phyloP scores from a whole-genome alignment of 148 eudicot genomes.

The Silene latifolia region DNA sequence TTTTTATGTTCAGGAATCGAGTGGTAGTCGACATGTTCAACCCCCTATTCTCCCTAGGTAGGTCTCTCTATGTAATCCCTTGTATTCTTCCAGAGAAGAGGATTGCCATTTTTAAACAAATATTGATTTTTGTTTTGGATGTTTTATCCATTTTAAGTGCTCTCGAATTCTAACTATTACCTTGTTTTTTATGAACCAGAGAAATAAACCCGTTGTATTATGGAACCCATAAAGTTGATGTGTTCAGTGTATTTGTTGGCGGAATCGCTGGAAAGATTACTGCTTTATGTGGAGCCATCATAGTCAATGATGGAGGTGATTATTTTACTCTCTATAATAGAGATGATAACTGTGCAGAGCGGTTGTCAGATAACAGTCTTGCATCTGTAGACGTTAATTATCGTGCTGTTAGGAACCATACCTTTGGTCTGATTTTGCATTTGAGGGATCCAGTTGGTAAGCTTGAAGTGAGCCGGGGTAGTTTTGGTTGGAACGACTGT shows the following conservation, averaged over 20 bases:
- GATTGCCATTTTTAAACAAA: too few relatives aligned
- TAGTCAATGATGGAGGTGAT: not conserved
- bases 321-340: not conserved
- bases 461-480: slow-evolving; percentile 12
- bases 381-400: not conserved
- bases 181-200: not conserved
- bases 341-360: slow-evolving; percentile 1
- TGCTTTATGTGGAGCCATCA: slow-evolving; percentile 9
- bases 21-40: too few relatives aligned
- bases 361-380: not conserved
- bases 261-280: too few relatives aligned
- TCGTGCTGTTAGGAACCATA: not conserved
- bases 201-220: not conserved
- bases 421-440: not conserved
- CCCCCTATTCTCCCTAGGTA: too few relatives aligned
- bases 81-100: too few relatives aligned
- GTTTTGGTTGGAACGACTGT: not conserved
- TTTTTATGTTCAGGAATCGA: too few relatives aligned
- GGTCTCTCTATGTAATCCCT: too few relatives aligned
- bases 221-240: not conserved
- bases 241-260: slow-evolving; percentile 2
- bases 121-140: too few relatives aligned
- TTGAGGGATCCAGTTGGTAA: slow-evolving; percentile 7
- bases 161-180: not conserved
- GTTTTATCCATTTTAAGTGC: too few relatives aligned